These are phyloP conservation scores for Sphaerosporella brunnea DNA, from an alignment of 495 filamentous ascomycete species.

Conservation along the genomic window DNA sequence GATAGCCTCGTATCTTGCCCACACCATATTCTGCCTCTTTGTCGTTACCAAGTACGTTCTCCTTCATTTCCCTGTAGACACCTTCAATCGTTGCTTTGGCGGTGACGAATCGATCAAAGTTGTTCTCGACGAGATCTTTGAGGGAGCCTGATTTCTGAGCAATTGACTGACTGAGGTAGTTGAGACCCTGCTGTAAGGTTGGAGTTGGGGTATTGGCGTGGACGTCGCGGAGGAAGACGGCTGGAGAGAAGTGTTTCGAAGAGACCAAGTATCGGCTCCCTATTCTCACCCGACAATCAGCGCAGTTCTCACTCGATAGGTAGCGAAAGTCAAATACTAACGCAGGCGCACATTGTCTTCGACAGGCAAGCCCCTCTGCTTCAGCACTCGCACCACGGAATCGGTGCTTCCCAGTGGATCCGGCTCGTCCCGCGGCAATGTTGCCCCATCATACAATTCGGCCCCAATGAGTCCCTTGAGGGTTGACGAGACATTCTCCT, in stretches of 20 bases:
- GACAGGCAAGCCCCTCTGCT: conserved; percentile 56
- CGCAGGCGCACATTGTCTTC: conserved; percentile 67
- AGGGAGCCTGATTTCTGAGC: conserved; percentile 92
- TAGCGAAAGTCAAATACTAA: conserved; percentile 28
- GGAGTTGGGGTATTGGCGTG: conserved; percentile 70
- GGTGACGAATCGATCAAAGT: conserved; percentile 92
- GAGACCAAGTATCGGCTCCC: conserved; percentile 86
- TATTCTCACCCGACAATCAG: conserved; percentile 22
- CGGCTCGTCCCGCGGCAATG: conserved; percentile 68
- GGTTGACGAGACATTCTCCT: conserved; percentile 20
- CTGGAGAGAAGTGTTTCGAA: conserved; percentile 85
- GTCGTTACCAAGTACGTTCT: conserved; percentile 57
- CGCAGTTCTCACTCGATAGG: conserved; percentile 3
- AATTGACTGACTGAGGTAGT: conserved; percentile 70
- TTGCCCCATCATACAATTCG: conserved; percentile 12
- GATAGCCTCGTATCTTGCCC: conserved; percentile 66
- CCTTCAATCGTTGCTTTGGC: conserved; percentile 95
- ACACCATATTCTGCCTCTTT: conserved; percentile 95
- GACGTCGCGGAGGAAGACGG: conserved; percentile 77
- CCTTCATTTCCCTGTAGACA: conserved; percentile 96
- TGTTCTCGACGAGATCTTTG: conserved; percentile 88
- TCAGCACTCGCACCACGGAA: conserved; percentile 68
- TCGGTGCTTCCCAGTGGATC: conserved; percentile 69
- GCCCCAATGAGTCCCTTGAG: conserved; percentile 16
- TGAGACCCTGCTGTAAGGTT: conserved; percentile 57